phyloP scores from a whole-genome alignment of 2,329 filamentous ascomycete species.

The Colletotrichum lupini region DNA sequence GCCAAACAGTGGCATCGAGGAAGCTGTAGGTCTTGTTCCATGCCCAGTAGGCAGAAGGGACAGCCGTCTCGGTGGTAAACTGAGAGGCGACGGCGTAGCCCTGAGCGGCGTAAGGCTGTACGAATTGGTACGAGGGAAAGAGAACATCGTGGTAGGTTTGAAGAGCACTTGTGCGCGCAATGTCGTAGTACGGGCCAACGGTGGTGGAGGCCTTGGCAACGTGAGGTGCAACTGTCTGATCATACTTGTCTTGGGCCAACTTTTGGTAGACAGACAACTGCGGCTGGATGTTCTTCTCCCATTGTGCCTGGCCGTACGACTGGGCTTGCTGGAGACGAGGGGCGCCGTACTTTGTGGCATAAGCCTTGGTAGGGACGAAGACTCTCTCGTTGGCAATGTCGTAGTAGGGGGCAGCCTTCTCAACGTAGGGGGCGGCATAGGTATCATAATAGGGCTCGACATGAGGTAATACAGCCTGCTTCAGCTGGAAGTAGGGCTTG shows the following conservation, averaged over 20 bases:
- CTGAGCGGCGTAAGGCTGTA: conserved; percentile 78
- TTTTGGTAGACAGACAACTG: conserved; percentile 74
- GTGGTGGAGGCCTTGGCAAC: conserved; percentile 69
- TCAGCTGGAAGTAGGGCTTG: conserved; percentile 80
- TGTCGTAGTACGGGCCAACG: conserved; percentile 78
- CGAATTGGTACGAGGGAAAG: conserved; percentile 79
- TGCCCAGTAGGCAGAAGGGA: conserved; percentile 78
- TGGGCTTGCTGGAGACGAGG: conserved; percentile 77
- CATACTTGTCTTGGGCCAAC: conserved; percentile 74
- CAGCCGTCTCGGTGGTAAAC: conserved; percentile 74
- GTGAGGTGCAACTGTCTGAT: conserved; percentile 77
- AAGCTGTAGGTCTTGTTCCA: conserved; percentile 78
- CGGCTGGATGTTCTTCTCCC: conserved; percentile 82
- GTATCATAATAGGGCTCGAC: conserved; percentile 85
- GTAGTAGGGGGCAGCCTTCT: conserved; percentile 82
- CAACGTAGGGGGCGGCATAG: conserved; percentile 86
- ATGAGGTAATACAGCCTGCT: conserved; percentile 75
- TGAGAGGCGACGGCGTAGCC: conserved; percentile 74
- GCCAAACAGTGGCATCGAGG: conserved; percentile 82
- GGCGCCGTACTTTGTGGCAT: conserved; percentile 79
- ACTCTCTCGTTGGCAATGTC: conserved; percentile 69
- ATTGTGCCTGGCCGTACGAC: conserved; percentile 75
- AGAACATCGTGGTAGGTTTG: conserved; percentile 79
- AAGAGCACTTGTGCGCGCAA: conserved; percentile 69
- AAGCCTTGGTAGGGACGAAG: conserved; percentile 74